These are phyloP conservation scores for Mortierella sp. DNA, from an alignment of 371 early-diverging fungal species.

Conservation along the genomic window DNA sequence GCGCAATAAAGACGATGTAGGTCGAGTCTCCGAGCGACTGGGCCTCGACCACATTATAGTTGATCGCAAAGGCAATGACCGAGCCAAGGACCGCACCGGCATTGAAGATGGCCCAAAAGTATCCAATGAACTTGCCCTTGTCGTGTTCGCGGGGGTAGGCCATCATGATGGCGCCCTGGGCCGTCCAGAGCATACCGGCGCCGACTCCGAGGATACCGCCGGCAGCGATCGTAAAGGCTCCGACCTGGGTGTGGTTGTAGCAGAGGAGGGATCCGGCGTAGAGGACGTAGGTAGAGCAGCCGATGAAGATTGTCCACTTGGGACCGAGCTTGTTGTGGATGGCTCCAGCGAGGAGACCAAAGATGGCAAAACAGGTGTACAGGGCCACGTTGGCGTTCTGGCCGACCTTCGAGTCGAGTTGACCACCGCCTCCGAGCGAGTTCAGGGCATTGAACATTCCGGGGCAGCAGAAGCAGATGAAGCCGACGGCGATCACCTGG, in stretches of 20 bases:
- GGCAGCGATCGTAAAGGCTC: constrained; percentile 63
- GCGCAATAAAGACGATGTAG: constrained; percentile 73
- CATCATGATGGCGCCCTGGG: constrained; percentile 84
- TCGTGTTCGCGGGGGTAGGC: constrained; percentile 80
- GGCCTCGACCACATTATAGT: constrained; percentile 61
- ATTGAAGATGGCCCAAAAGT: constrained; percentile 87
- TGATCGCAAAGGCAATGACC: constrained; percentile 73
- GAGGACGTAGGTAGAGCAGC: constrained; percentile 62
- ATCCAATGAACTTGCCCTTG: constrained; percentile 79
- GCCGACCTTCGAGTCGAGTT: constrained; percentile 67
- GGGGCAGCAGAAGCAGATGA: constrained; percentile 78
- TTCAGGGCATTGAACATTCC: constrained; percentile 86
- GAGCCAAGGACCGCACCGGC: constrained; percentile 70
- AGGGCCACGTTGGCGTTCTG: constrained; percentile 78
- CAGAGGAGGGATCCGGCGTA: constrained; percentile 66
- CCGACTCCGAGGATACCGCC: constrained; percentile 61
- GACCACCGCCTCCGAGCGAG: constrained; percentile 74
- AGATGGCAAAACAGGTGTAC: constrained; percentile 74
- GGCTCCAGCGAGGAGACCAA: constrained; percentile 52
- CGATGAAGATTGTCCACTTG: constrained; percentile 59
- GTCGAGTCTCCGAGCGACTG: constrained; percentile 37
- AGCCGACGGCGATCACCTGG: constrained; percentile 63
- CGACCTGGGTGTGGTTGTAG: constrained; percentile 59
- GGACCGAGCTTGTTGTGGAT: constrained; percentile 65
- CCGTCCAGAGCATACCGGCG: constrained; percentile 65